Evolutionary conservation across 805 yeast species (phyloP), one percentile per base, ranked within the genome.

Genomic region (Wickerhamomyces silvicola): DNA sequence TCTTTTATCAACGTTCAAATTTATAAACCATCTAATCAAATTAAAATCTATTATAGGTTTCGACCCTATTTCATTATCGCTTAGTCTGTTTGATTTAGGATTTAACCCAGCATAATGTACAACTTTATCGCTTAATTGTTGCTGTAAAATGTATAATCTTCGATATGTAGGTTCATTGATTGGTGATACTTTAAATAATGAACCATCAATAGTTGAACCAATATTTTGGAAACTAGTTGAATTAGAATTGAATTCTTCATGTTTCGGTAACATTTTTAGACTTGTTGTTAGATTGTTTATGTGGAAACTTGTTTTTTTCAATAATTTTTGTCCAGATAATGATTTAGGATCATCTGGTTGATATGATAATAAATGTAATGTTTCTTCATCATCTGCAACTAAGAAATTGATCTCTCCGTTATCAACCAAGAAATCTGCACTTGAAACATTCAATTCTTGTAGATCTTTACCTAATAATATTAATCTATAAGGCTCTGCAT

Each of bases 401-500:
- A 80, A 62, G 27, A 86, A 67, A 45, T 57, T 75, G 10, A 88
- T 57, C 30, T 82, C 81, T 9, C 81, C 82, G 36, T 81, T 82
- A 35, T 76, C 70, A 11, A 77, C 73, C 17, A 84, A 56, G 50
- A 88, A 86, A 38, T 88, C 96, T n/a, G 82, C 75, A 37, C 80
- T 68, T 27, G 70, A 65, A 1, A 82, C 80, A 46, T 78, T 81
- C 27, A 81, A 62, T 13, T 68, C 57, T 17, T 72, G 67, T 14
- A 72, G 65, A 52, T 88, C 95, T 50, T 81, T 83, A 7, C 94
- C 88, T 31, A 92, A 56, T 36, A 71, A 56, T 12, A 86, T 65
- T 78, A 90, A 77, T 42, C 96, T 64, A 54, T 84, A 88, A 1
- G 99, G 99, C 48, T 90, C 96, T 3, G 94, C 90, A 54, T 87